A percentile compares a stretch with the other conserved stretches of the same genome.
Conservation (phyloP, 805 yeast species). For the Ogataea pini region DNA sequence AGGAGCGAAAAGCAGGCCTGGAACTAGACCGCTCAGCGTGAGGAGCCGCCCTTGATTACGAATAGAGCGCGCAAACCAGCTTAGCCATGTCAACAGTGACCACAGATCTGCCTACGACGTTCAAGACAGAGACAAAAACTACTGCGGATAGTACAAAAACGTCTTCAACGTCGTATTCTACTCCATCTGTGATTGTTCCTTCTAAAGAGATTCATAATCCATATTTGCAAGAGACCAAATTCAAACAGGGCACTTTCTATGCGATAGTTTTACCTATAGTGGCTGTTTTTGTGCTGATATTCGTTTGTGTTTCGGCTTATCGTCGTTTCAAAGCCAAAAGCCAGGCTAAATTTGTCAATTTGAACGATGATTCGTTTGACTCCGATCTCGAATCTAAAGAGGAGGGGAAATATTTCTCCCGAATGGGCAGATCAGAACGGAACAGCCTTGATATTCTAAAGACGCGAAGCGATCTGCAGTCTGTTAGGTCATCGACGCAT, state of each 20-base stretch:
- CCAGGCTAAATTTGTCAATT: slow-evolving; percentile 23
- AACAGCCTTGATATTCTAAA: slow-evolving; percentile 2
- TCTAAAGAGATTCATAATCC: slow-evolving; percentile 25
- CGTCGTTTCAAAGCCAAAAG: slow-evolving; percentile 26
- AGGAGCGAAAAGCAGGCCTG: neutral
- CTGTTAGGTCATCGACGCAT: neutral
- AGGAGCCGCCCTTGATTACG: neutral
- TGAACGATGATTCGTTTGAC: slow-evolving; percentile 18
- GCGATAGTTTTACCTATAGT: slow-evolving; percentile 30
- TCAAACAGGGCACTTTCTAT: slow-evolving; percentile 31
- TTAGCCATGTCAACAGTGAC: slow-evolving; percentile 3
- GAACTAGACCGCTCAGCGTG: neutral
- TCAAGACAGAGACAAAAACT: neutral
- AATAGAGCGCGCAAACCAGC: neutral
- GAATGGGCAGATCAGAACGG: slow-evolving; percentile 2
- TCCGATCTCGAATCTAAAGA: slow-evolving; percentile 14
- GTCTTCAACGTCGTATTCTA: slow-evolving; percentile 2
- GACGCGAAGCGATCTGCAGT: slow-evolving; percentile 2
- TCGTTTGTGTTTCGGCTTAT: slow-evolving; percentile 23
- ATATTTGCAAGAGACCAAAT: slow-evolving; percentile 21
- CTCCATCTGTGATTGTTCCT: slow-evolving; percentile 18
- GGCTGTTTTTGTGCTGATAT: slow-evolving; percentile 25
- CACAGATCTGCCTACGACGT: slow-evolving; percentile 3
- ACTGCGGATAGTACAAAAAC: neutral
- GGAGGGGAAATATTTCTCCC: slow-evolving; percentile 7